Base-by-base conservation (phyloP, 2,329 filamentous ascomycete species). In the Metarhizium robertsii region DNA sequence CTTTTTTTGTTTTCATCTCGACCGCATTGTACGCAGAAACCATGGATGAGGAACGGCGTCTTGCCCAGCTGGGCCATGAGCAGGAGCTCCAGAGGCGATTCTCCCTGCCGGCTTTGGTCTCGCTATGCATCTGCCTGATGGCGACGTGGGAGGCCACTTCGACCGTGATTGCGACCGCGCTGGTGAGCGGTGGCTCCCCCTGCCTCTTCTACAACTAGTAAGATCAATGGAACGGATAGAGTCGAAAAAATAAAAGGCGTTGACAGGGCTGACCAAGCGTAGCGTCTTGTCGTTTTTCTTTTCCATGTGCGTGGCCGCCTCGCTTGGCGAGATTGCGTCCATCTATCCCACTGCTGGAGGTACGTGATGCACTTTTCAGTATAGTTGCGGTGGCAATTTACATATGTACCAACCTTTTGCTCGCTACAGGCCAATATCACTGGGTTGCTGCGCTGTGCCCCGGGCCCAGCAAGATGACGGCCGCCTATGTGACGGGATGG, bases 61-160 rank as follows among this genome's bases (percentile, higher is more conserved):
- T 68, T 13, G 66, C 64, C 2, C 64, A 66, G 53, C 48, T 68
- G 11, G 66, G 66, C 5, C 65, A 66, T 8, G 40, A 58, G 6
- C 65, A 67, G 36, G 65, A 69, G 47, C 67, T 75, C 3, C 52
- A 59, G 29, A 56, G 61, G 16, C 54, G 57, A 18, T 75, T 76
- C 60, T 74, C 73, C 0, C 59, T 78, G 1, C 73, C 71, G 61
- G 74, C 75, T 0, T 65, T 79, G 2, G 69, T 69, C 14, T 67
- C 69, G 4, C 63, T 79, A 6, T 73, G 74, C 49, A 63, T 78
- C 7, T 77, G 74, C 49, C 64, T 79, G 48, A 78, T 78, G 75
- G 76, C 71, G 42, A 78, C 76, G 10, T 79, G 75, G 76, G 76
- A 79, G 55, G 75, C 76, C 1, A 61, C 78, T 3, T 72, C 73